Percentiles rank a stretch among this genome's conserved stretches.
phyloP scores from a whole-genome alignment of 768 basidiomycete species.

The Pleurotus djamor region DNA sequence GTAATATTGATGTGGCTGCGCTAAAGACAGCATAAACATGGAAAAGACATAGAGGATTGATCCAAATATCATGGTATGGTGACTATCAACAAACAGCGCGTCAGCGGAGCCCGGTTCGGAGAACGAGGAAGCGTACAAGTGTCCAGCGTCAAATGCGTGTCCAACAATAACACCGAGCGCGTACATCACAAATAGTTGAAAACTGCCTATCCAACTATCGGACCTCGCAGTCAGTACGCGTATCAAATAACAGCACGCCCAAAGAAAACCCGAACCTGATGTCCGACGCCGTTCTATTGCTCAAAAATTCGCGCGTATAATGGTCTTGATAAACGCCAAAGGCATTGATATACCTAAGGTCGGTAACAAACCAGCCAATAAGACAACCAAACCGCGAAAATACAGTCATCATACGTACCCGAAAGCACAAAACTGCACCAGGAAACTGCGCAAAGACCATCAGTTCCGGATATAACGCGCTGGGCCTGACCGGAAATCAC shows the following conservation, averaged over 20 bases:
- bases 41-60: slow-evolving; percentile 35
- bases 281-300: slow-evolving; percentile 36
- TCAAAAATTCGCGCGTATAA: slow-evolving; percentile 37
- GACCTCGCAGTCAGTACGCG: not conserved
- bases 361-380: slow-evolving; percentile 7
- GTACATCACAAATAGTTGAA: slow-evolving; percentile 31
- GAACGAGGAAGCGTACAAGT: slow-evolving; percentile 17
- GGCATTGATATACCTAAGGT: slow-evolving; percentile 38
- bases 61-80: slow-evolving; percentile 34
- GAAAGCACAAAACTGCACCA: slow-evolving; percentile 44
- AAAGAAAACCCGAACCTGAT: slow-evolving; percentile 29
- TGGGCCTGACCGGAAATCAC: slow-evolving; percentile 13
- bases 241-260: not conserved
- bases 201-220: slow-evolving; percentile 27
- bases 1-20: slow-evolving; percentile 30
- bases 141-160: slow-evolving; percentile 23
- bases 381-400: not conserved
- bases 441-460: slow-evolving; percentile 25
- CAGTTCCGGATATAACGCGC: not conserved
- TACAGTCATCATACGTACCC: slow-evolving; percentile 24
- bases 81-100: slow-evolving; percentile 14
- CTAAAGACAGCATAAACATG: slow-evolving; percentile 36
- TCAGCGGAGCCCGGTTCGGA: not conserved
- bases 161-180: slow-evolving; percentile 23
- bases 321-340: slow-evolving; percentile 51